Evolutionary conservation across 768 basidiomycete genomes (phyloP).

Genomic region (Tylopilus sp.): DNA sequence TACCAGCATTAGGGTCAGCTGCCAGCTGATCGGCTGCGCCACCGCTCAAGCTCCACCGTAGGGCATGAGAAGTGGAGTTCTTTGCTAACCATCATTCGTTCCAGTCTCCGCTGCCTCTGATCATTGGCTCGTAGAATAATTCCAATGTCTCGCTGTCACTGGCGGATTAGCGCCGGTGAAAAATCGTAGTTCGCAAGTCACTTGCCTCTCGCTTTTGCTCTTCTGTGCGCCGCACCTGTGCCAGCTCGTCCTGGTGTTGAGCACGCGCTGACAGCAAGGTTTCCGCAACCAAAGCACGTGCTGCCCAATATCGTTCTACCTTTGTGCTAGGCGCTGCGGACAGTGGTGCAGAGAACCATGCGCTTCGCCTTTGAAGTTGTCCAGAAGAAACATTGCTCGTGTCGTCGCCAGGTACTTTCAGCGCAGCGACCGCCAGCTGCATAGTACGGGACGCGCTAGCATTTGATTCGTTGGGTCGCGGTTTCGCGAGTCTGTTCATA

Average conservation of each 20-base stretch:
- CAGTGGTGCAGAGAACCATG: constrained; percentile 21
- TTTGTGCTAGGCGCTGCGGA: constrained; percentile 24
- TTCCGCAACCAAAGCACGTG: constrained; percentile 64
- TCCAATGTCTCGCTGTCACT: constrained; percentile 41
- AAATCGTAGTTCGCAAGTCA: not conserved
- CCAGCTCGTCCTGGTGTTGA: constrained; percentile 49
- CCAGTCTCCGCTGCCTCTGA: constrained; percentile 46
- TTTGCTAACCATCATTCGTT: constrained; percentile 47
- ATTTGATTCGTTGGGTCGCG: constrained; percentile 1
- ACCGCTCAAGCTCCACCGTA: constrained; percentile 1
- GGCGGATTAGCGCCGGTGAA: not conserved
- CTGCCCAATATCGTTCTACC: constrained; percentile 64
- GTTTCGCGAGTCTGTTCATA: constrained; percentile 28
- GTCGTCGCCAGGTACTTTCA: not conserved
- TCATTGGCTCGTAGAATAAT: constrained; percentile 40
- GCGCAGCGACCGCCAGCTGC: constrained; percentile 22
- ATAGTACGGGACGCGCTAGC: constrained; percentile 28
- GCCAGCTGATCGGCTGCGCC: constrained; percentile 1
- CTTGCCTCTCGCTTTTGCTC: constrained; percentile 48
- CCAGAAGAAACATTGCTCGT: not conserved
- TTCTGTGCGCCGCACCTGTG: constrained; percentile 36
- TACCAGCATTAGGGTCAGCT: constrained; percentile 14
- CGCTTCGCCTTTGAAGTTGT: constrained; percentile 4
- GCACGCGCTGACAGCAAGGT: constrained; percentile 49
- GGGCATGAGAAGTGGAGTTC: not conserved